Percentiles rank a stretch among this genome's conserved stretches.
phyloP scores from a whole-genome alignment of 2,329 filamentous ascomycete genomes.

The Neopestalotiopsis sp. region DNA sequence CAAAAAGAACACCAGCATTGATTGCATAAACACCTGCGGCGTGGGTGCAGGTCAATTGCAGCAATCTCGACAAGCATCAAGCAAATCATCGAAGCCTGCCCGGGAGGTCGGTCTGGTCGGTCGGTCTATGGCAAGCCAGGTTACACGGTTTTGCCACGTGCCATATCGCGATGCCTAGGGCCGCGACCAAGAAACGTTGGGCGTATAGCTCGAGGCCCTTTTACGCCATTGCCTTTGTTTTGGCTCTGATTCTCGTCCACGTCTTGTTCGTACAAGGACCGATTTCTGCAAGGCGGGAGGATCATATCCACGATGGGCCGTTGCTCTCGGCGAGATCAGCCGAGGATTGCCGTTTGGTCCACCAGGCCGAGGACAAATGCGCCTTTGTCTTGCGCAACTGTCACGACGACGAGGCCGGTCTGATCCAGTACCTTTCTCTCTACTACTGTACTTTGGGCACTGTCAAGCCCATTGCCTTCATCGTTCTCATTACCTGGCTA shows the following conservation, averaged over 20 bases:
- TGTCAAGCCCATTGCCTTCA: slow-evolving; percentile 78
- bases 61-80: neutral
- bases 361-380: slow-evolving; percentile 80
- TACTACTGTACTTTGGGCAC: slow-evolving; percentile 84
- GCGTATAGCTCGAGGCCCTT: slow-evolving; percentile 55
- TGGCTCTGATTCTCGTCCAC: slow-evolving; percentile 52
- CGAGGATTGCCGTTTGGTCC: slow-evolving; percentile 78
- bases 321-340: slow-evolving; percentile 30
- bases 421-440: slow-evolving; percentile 85
- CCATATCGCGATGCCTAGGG: slow-evolving; percentile 18
- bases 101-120: neutral
- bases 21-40: neutral
- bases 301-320: slow-evolving; percentile 20
- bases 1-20: neutral
- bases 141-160: neutral
- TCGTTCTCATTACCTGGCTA: slow-evolving; percentile 81
- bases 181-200: slow-evolving; percentile 31
- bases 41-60: neutral
- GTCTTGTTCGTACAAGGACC: slow-evolving; percentile 42
- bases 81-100: too few species aligned
- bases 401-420: slow-evolving; percentile 85
- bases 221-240: slow-evolving; percentile 51
- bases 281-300: slow-evolving; percentile 24
- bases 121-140: neutral
- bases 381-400: slow-evolving; percentile 85